Conservation (phyloP, 169 alveolate species). For the Babesia gibsoni region DNA sequence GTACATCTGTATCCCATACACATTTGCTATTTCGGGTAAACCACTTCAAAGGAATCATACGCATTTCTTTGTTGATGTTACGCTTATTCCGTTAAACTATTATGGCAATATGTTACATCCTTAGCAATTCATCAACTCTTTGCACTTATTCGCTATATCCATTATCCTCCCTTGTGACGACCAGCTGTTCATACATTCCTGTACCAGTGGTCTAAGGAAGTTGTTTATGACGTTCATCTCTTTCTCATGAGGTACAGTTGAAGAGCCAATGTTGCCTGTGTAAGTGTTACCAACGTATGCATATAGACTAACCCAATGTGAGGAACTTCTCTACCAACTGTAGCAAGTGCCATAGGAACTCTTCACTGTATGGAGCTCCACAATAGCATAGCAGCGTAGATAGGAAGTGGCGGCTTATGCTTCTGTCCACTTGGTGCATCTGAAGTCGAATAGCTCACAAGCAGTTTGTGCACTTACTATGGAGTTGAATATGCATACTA, state of each 20-base stretch:
- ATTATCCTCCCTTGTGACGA: conserved; percentile 17
- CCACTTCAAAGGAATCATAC: too few relatives aligned
- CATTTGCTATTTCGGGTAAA: too few relatives aligned
- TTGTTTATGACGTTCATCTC: conserved; percentile 35
- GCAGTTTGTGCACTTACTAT: conserved; percentile 19
- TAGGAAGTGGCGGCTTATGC: conserved; percentile 57
- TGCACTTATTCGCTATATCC: conserved; percentile 38
- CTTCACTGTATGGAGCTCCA: conserved; percentile 57
- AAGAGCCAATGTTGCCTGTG: conserved; percentile 25
- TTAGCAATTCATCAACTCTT: not conserved
- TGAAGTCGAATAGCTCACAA: not conserved
- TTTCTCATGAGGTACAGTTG: conserved; percentile 8
- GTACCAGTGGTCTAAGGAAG: conserved; percentile 35
- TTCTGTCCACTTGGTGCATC: conserved; percentile 58
- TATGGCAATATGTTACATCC: not conserved
- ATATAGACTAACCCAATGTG: conserved; percentile 18
- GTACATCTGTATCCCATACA: too few relatives aligned
- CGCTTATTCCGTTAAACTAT: too few relatives aligned
- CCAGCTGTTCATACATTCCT: conserved; percentile 48
- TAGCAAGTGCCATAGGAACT: conserved; percentile 22
- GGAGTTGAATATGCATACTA: conserved; percentile 44
- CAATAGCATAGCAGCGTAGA: conserved; percentile 43
- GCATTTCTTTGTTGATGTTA: too few relatives aligned
- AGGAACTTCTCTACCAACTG: conserved; percentile 39
- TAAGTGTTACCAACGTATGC: not conserved